Evolutionary conservation across 2,329 filamentous ascomycete genomes (phyloP).

Genomic region (Ceratocystis eucalypticola): DNA sequence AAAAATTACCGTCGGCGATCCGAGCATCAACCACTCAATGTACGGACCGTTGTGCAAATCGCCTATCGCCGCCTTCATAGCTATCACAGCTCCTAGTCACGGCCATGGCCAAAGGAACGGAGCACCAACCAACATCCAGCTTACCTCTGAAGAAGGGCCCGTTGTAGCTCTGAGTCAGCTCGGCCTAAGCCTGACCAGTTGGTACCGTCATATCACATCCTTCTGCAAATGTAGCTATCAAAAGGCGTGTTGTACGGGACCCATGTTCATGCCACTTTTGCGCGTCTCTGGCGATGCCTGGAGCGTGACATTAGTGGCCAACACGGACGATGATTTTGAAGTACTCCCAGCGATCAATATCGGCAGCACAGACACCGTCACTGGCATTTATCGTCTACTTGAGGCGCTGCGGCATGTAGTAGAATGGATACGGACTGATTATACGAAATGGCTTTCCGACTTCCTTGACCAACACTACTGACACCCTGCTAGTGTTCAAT

Average conservation of each 20-base stretch:
- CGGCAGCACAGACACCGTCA: slow-evolving; percentile 16
- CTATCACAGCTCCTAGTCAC: slow-evolving; percentile 8
- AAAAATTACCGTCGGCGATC: slow-evolving; percentile 1
- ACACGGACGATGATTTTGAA: slow-evolving; percentile 15
- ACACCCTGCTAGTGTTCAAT: background rate
- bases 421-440: slow-evolving; percentile 14
- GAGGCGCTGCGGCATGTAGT: slow-evolving; percentile 11
- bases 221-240: slow-evolving; percentile 16
- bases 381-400: slow-evolving; percentile 15
- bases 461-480: slow-evolving; percentile 15
- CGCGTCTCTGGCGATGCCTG: slow-evolving; percentile 15
- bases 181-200: slow-evolving; percentile 8
- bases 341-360: slow-evolving; percentile 15
- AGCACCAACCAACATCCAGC: background rate
- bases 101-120: background rate
- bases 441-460: slow-evolving; percentile 16
- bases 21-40: slow-evolving; percentile 16
- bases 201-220: slow-evolving; percentile 12
- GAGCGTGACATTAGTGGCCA: slow-evolving; percentile 16
- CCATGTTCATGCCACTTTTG: slow-evolving; percentile 15
- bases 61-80: slow-evolving; percentile 13
- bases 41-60: slow-evolving; percentile 16
- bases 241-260: slow-evolving; percentile 11
- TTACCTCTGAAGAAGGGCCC: background rate
- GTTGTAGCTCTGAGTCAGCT: slow-evolving; percentile 9